phyloP scores from a whole-genome alignment of 441 rosid species.

The Arabidopsis hybrid region DNA sequence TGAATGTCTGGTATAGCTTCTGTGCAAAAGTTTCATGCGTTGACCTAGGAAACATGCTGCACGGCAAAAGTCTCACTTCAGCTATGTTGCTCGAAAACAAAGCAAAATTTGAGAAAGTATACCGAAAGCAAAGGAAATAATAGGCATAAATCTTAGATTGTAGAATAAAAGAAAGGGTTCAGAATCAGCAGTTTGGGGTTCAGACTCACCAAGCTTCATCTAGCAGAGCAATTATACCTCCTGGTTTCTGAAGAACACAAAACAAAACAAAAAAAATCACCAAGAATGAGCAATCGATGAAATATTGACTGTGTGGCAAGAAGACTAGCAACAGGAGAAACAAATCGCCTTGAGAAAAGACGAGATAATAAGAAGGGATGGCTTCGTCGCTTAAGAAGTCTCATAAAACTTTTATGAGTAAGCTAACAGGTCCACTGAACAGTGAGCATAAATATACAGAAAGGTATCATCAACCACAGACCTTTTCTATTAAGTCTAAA shows the following conservation, averaged over 20 bases:
- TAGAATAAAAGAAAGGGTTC: conserved; percentile 2
- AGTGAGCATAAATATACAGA: conserved; percentile 21
- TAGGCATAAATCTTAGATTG: not conserved
- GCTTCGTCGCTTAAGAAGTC: conserved; percentile 2
- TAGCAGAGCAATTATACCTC: conserved; percentile 98
- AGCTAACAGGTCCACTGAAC: conserved; percentile 8
- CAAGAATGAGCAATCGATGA: conserved; percentile 28
- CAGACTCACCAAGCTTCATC: conserved; percentile 98
- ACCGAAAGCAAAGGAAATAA: conserved; percentile 10
- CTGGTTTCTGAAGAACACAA: conserved; percentile 83
- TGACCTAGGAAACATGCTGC: conserved; percentile 99
- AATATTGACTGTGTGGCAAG: not conserved
- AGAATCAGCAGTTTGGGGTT: conserved; percentile 8
- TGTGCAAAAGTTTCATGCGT: conserved; percentile 99
- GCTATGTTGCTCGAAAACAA: conserved; percentile 32
- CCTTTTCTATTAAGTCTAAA: conserved; percentile 97
- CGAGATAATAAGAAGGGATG: not conserved
- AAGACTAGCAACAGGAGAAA: conserved; percentile 9
- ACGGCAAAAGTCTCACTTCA: conserved; percentile 48
- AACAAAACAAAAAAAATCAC: conserved; percentile 19
- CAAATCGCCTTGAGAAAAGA: not conserved
- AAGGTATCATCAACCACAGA: conserved; percentile 41
- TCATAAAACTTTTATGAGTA: not conserved
- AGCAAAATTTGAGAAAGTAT: conserved; percentile 31
- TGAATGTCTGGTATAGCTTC: conserved; percentile 96